These are phyloP conservation scores for Aureobasidium sp. DNA, from an alignment of 2,329 filamentous ascomycete genomes.

Conservation along the genomic window DNA sequence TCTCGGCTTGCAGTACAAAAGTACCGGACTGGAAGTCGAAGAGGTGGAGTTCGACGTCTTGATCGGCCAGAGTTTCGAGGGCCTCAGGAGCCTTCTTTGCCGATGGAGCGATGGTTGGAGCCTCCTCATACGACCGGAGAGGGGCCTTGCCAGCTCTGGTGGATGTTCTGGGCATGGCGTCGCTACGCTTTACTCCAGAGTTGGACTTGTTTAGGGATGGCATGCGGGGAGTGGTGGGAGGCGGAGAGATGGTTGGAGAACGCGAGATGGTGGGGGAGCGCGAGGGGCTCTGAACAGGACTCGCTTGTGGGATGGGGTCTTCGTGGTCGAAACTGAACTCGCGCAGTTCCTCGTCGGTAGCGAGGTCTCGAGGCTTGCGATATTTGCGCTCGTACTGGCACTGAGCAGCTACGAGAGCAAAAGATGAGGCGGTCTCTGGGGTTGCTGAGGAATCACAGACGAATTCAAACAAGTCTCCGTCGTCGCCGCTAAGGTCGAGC, in stretches of 20 bases:
- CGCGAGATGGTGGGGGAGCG: slow-evolving; percentile 29
- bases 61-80: slow-evolving; percentile 65
- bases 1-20: slow-evolving; percentile 71
- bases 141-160: slow-evolving; percentile 23
- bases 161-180: slow-evolving; percentile 27
- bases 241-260: slow-evolving; percentile 30
- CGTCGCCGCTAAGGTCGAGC: slow-evolving; percentile 89
- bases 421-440: slow-evolving; percentile 65
- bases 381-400: slow-evolving; percentile 98
- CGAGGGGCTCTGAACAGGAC: slow-evolving; percentile 47
- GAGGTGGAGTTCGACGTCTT: slow-evolving; percentile 79
- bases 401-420: slow-evolving; percentile 76
- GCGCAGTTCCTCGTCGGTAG: slow-evolving; percentile 70
- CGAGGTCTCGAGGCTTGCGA: slow-evolving; percentile 68
- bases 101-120: slow-evolving; percentile 54
- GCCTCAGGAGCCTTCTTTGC: slow-evolving; percentile 58
- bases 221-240: slow-evolving; percentile 18
- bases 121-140: slow-evolving; percentile 32
- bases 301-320: slow-evolving; percentile 53
- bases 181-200: slow-evolving; percentile 19
- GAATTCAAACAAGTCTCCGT: slow-evolving; percentile 94
- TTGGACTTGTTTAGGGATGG: slow-evolving; percentile 7
- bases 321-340: slow-evolving; percentile 73
- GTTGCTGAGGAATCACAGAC: slow-evolving; percentile 75
- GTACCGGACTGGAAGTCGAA: slow-evolving; percentile 85